Evolutionary conservation across 768 basidiomycete genomes (phyloP).

Genomic region (Agaricus subrufescens): DNA sequence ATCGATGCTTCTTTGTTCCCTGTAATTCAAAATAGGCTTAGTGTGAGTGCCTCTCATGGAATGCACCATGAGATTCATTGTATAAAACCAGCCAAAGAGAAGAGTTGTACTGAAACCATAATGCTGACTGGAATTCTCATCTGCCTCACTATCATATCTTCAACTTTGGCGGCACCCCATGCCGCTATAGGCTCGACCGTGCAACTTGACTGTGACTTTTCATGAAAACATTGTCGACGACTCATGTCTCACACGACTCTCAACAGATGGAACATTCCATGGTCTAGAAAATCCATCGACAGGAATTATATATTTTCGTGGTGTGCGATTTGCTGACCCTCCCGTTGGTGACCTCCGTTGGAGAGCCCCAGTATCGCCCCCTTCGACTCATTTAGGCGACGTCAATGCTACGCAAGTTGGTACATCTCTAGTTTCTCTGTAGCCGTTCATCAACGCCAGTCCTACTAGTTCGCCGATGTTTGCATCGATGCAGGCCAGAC

Average conservation of each 20-base stretch:
- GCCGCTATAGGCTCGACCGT: neutral
- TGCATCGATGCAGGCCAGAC: constrained; percentile 31
- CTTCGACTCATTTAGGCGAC: constrained; percentile 28
- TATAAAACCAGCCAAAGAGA: too few relatives aligned
- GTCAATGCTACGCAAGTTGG: constrained; percentile 32
- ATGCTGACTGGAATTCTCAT: neutral
- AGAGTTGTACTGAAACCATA: neutral
- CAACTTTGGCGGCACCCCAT: neutral
- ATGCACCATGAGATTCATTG: too few relatives aligned
- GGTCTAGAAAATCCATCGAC: constrained; percentile 24
- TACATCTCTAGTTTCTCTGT: neutral
- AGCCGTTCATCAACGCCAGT: neutral
- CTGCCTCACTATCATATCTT: neutral
- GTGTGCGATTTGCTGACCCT: constrained; percentile 39
- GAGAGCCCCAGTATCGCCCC: constrained; percentile 34
- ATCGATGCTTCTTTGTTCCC: too few relatives aligned
- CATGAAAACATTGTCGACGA: neutral
- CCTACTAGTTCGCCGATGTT: constrained; percentile 25
- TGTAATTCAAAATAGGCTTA: too few relatives aligned
- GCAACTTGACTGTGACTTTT: neutral
- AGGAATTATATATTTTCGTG: constrained; percentile 31
- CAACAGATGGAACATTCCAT: constrained; percentile 33
- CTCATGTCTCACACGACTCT: neutral
- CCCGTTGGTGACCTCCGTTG: constrained; percentile 37
- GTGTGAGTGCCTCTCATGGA: too few relatives aligned